Base-by-base conservation (phyloP, 2,329 filamentous ascomycete species). In the Thielaviopsis euricoi region DNA sequence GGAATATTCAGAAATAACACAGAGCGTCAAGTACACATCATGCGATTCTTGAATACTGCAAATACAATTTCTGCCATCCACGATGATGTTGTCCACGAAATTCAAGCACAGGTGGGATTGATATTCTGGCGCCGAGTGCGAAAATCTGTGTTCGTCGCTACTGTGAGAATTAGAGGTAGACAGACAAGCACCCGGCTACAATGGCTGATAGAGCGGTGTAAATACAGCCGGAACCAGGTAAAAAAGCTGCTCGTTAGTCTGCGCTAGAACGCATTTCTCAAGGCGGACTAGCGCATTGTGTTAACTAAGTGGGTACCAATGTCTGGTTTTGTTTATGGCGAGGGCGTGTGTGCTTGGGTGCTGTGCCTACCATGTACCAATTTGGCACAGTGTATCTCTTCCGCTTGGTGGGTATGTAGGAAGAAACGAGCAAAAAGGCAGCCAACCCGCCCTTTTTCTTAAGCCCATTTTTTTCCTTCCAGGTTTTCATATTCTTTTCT, bases 401-500 rank as follows among this genome's bases (percentile, higher is more conserved):
- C 43, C 21, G 43, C n/a, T 48, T 48, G 33, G 19, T 19, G 43
- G 43, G 43, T 21, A 9, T 21, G 43, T 19, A 48, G 19, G 43
- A 48, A 48, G 43, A 21, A 48, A 43, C 37, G n/a, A n/a, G 37
- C 10, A 5, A 43, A 43, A 51, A 43, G 55, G 50, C 17, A 43
- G 37, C 48, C 50, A 53, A 43, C 50, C 55, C 52, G 56, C 56
- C 56, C 49, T 57, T 51, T 56, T 51, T 40, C 23, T 17, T 17
- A 33, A 43, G 21, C 53, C 53, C 56, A 43, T 43, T 61, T 56
- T 56, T 57, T 52, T 51, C 52, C 52, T 46, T 43, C 23, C 22
- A 46, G 22, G 21, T 15, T 29, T 49, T 62, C 60, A 58, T 37
- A 46, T 58, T 48, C 61, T 57, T 58, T 61, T 62, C 65, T 62